Evolutionary conservation across 441 rosid species (phyloP), one percentile per base, ranked within the genome.

Genomic region (Eutrema salsugineum): DNA sequence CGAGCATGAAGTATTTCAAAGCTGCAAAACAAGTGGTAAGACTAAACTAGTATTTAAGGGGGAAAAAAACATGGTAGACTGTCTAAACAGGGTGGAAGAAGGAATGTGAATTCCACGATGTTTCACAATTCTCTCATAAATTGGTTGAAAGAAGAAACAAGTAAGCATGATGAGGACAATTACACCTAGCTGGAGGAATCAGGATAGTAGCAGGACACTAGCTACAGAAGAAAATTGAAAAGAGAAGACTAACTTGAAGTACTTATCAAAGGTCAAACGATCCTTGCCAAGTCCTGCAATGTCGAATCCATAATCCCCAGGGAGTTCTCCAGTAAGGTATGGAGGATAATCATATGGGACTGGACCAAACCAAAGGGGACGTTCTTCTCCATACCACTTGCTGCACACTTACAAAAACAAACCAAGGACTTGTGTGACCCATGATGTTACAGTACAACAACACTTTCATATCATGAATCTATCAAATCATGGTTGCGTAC

Each of bases 341-440:
- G 80, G 38, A 7, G 97, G 97, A 66, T 91, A 94, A 44, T 84
- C 84, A 70, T 80, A 94, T 9, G 93, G 87, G 66, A 94, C 80
- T 46, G 97, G 94, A 75, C 97, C 98, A 79, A 94, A 93, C 98
- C 98, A 94, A 42, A 90, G 88, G 0, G 98, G 98, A 46, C 97
- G 90, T 28, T 78, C 84, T 76, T 88, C 86, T 60, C 98, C 98
- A 51, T 94, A 90, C 97, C 97, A 91, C 61, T 72, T 72, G 82
- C 97, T 94, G 91, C 73, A 46, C 36, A 75, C 65, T 48, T 63
- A 47, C 70, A 70, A 6, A 62, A 74, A 65, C 70, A 49, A 65
- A 60, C 73, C 71, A 77, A 47, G 30, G 17, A 44, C 55, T 1
- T 5, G 2, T 27, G 14, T 51, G 53, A 49, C 9, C 16, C 15